Conservation (phyloP, 345 rosid genomes). For the Excoecaria cochinchinensis region DNA sequence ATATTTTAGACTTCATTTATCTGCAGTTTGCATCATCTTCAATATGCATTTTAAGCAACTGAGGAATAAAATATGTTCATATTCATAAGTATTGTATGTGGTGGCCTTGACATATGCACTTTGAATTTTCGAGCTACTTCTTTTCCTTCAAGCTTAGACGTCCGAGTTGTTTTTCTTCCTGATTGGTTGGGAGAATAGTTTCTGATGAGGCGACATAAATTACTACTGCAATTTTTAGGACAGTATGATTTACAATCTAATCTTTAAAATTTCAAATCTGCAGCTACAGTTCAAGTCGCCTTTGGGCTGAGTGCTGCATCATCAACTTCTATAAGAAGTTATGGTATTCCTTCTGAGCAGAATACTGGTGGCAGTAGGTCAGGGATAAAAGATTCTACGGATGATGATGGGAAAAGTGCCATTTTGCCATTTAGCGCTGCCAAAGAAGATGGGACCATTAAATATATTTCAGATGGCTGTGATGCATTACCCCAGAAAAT, state of each 20-base stretch:
- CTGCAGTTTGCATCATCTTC: too few species aligned
- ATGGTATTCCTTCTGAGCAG: conserved; percentile 29
- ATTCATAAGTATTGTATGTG: too few species aligned
- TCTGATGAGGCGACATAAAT: too few species aligned
- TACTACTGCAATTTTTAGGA: not conserved
- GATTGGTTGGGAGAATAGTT: not conserved
- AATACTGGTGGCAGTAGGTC: conserved; percentile 25
- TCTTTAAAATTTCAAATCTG: conserved; percentile 19
- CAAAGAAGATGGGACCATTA: conserved; percentile 19
- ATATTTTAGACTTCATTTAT: too few species aligned
- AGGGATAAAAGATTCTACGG: conserved; percentile 17
- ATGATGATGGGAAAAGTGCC: conserved; percentile 14
- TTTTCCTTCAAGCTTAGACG: not conserved
- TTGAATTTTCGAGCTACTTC: not conserved
- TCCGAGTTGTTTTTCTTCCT: not conserved
- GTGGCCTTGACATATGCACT: not conserved
- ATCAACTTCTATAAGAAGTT: conserved; percentile 36
- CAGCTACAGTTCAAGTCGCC: conserved; percentile 52
- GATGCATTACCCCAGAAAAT: conserved; percentile 21
- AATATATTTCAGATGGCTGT: conserved; percentile 17
- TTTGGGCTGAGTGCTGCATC: conserved; percentile 46
- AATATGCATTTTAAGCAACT: too few species aligned
- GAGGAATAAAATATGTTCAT: too few species aligned
- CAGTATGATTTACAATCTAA: conserved; percentile 11
- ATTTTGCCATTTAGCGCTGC: conserved; percentile 17